Base-by-base conservation (phyloP, 352 stramenopile species). In the Pythium apleroticum region DNA sequence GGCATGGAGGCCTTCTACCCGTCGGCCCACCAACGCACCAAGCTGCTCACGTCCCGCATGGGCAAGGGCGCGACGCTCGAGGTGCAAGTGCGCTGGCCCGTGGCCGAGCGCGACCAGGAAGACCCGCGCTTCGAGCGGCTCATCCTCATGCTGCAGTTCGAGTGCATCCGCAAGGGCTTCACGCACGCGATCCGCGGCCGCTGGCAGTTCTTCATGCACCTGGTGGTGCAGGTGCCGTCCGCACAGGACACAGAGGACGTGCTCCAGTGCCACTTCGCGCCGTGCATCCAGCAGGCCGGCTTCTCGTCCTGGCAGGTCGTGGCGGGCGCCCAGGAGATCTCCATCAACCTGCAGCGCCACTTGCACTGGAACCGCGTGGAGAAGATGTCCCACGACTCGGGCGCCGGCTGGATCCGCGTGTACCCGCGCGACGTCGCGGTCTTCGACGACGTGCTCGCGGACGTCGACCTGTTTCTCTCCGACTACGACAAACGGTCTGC, bases 381-480 rank as follows among this genome's bases (percentile, higher is more conserved):
- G 63, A 95, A 96, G 53, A 95, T 96, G 88, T 89, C 78, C 10
- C 86, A 95, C 57, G 88, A 95, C 52, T 93, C 88, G 3, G 88
- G 88, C 10, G 76, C 78, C 35, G 86, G 83, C 1, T 96, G 88
- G 88, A 92, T 96, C 56, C 84, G 86, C 28, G 86, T 96, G 39
- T 96, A 96, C 57, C 88, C 88, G 43, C 69, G 76, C 43, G 86
- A 91, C 20, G 88, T 96, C 37, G 88, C 86, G 6, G 50, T 65
- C 3, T 96, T 87, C 35, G 76, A 84, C 17, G 88, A 96, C 48
- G 88, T 96, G 27, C 68, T 93, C 11, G 61, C 54, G 1, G 83
- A 93, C 54, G 77, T 96, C 27, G 83, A 96, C 52, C 60, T 66
- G 3, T 96, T 96, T 57, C 67, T 92, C 31, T 37, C 70, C 12